Conservation (phyloP, 257 asterid genomes). For the Solanum lycopersicoides region DNA sequence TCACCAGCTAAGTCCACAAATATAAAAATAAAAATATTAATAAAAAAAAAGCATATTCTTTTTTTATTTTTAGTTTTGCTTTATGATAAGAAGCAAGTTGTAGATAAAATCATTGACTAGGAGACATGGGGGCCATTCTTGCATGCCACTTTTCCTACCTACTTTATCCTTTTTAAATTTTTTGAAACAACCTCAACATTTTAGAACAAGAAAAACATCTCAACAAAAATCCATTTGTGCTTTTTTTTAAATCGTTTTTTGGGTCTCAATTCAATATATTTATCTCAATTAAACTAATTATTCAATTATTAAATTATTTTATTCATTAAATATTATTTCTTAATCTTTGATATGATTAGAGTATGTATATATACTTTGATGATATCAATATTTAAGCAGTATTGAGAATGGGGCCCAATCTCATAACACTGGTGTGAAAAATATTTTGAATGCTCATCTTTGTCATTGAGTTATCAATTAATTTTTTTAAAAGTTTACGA, state of each 20-base stretch:
- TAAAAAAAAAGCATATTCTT: neutral
- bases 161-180: neutral
- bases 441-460: neutral
- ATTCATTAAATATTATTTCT: too few relatives aligned
- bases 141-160: neutral
- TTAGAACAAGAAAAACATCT: neutral
- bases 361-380: neutral
- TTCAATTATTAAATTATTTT: too few relatives aligned
- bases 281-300: too few relatives aligned
- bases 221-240: neutral
- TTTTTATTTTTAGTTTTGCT: neutral
- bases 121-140: neutral
- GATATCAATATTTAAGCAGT: too few relatives aligned
- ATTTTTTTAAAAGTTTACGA: too few relatives aligned
- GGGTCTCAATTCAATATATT: neutral
- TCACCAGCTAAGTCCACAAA: conserved; percentile 21
- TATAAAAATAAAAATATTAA: neutral
- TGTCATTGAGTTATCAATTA: too few relatives aligned
- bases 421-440: neutral
- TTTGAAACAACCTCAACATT: neutral
- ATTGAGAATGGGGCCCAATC: neutral
- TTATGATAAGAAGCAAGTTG: neutral
- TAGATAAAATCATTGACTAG: neutral
- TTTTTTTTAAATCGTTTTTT: too few relatives aligned
- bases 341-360: too few relatives aligned